These are phyloP conservation scores for Scopulariopsis brevicaulis DNA, from an alignment of 2,329 filamentous ascomycete genomes.

Conservation along the genomic window DNA sequence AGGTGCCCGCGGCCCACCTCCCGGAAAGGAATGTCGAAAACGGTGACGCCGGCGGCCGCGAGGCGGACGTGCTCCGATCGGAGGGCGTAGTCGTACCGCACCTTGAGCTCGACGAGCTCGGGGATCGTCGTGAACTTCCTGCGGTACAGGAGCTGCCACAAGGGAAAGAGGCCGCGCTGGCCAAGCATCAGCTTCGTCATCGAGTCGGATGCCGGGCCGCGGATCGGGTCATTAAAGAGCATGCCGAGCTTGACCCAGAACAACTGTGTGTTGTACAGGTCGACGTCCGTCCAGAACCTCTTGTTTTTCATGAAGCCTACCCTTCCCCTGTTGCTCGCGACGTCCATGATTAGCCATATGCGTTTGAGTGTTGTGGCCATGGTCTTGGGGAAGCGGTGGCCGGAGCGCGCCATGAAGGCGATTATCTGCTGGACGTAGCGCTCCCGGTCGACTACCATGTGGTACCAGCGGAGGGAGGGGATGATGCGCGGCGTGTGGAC, in stretches of 20 bases:
- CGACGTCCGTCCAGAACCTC: slow-evolving; percentile 42
- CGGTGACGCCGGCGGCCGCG: slow-evolving; percentile 11
- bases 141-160: slow-evolving; percentile 49
- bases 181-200: slow-evolving; percentile 48
- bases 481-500: slow-evolving; percentile 31
- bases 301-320: slow-evolving; percentile 38
- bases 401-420: slow-evolving; percentile 44
- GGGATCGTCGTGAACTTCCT: slow-evolving; percentile 33
- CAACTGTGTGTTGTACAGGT: slow-evolving; percentile 50
- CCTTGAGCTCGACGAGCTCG: slow-evolving; percentile 44
- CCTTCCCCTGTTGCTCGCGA: slow-evolving; percentile 44
- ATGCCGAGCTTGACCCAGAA: slow-evolving; percentile 65
- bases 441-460: slow-evolving; percentile 52
- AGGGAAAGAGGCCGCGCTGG: slow-evolving; percentile 39
- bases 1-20: slow-evolving; percentile 40
- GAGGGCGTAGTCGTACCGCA: slow-evolving; percentile 43
- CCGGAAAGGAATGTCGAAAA: slow-evolving; percentile 38
- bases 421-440: slow-evolving; percentile 49
- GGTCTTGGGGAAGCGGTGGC: slow-evolving; percentile 40
- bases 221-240: slow-evolving; percentile 53
- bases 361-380: slow-evolving; percentile 43
- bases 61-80: slow-evolving; percentile 14
- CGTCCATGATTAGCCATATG: slow-evolving; percentile 64
- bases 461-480: slow-evolving; percentile 55
- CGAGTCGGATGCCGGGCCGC: slow-evolving; percentile 34